phyloP scores from a whole-genome alignment of 192 early-diverging fungal species.

The Backusella westeae region DNA sequence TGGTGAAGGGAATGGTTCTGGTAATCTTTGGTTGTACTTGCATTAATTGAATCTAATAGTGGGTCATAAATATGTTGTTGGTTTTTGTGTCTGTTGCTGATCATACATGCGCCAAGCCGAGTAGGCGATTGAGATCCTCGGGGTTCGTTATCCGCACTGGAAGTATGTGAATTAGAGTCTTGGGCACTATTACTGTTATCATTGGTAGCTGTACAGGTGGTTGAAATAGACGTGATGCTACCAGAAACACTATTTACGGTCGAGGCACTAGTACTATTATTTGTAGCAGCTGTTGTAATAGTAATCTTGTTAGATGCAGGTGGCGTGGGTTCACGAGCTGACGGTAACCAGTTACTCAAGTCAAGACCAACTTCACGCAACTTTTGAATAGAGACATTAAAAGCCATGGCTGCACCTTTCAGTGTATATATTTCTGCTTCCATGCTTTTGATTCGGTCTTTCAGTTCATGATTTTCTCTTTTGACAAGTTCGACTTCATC shows the following conservation, averaged over 20 bases:
- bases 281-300: background rate
- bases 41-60: background rate
- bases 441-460: conserved; percentile 48
- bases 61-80: background rate
- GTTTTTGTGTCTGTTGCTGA: background rate
- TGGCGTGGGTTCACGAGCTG: background rate
- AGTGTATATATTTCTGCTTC: conserved; percentile 52
- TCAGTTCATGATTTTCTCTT: conserved; percentile 50
- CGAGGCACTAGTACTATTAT: background rate
- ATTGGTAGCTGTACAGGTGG: background rate
- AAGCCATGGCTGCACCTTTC: conserved; percentile 51
- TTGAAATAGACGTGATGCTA: background rate
- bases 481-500: conserved; percentile 40
- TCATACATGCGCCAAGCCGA: background rate
- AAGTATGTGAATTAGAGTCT: background rate
- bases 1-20: background rate
- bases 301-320: background rate
- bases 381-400: conserved; percentile 48
- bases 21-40: background rate
- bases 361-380: conserved; percentile 18
- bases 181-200: background rate
- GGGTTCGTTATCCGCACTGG: background rate
- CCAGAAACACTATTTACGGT: too few relatives aligned
- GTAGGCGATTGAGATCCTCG: background rate
- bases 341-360: background rate